Percentiles rank a stretch among this genome's conserved stretches.
These are phyloP conservation scores for Termitomyces sp. DNA, from an alignment of 768 basidiomycete species.

Conservation along the genomic window DNA sequence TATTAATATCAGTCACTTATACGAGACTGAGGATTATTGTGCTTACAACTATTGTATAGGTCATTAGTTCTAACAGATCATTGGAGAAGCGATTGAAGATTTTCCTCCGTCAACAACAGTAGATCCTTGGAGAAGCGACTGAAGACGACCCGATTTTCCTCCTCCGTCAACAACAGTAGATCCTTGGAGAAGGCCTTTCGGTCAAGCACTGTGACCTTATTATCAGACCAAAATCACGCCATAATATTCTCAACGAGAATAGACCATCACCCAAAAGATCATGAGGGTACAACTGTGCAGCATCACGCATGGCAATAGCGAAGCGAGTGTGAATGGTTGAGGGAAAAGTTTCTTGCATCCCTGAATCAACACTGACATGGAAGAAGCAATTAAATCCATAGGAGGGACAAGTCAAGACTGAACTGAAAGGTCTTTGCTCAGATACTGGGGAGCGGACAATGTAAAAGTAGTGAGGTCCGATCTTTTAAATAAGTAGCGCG, in stretches of 20 bases:
- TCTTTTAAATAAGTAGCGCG: too few species aligned
- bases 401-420: too few species aligned
- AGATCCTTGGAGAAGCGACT: conserved; percentile 15
- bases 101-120: conserved; percentile 29
- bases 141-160: conserved; percentile 22
- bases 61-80: too few species aligned
- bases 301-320: neutral
- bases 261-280: neutral
- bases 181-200: conserved; percentile 18
- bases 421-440: too few species aligned
- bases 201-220: conserved; percentile 18
- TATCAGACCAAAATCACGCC: neutral
- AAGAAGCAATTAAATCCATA: conserved; percentile 14
- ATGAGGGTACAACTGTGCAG: neutral
- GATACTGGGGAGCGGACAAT: too few species aligned
- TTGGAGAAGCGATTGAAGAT: conserved; percentile 18
- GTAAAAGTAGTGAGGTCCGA: too few species aligned
- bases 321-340: conserved; percentile 19
- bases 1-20: too few species aligned
- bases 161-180: conserved; percentile 27
- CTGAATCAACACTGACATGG: conserved; percentile 22
- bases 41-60: too few species aligned
- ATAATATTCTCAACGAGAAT: neutral
- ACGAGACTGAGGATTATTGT: too few species aligned
- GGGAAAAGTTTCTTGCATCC: conserved; percentile 22